These are phyloP conservation scores for Lactarius sp. DNA, from an alignment of 768 basidiomycete species.

Conservation along the genomic window DNA sequence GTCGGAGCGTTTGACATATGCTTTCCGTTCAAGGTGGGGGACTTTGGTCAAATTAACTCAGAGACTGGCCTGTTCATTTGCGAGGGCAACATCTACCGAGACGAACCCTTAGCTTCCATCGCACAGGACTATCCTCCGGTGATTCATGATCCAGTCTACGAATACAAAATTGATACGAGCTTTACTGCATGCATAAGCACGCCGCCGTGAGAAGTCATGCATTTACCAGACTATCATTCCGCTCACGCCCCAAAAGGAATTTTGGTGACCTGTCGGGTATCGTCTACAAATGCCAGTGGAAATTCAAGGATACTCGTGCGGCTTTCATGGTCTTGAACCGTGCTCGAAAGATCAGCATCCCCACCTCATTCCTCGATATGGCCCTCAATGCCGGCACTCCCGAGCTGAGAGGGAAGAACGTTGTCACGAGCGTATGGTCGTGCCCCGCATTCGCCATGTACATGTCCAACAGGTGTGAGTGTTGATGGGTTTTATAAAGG, in stretches of 20 bases:
- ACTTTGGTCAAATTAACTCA: conserved; percentile 8
- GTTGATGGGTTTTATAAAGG: not conserved
- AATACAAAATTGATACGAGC: conserved; percentile 11
- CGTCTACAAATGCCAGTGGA: conserved; percentile 17
- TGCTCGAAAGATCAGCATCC: conserved; percentile 13
- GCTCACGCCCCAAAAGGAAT: conserved; percentile 3
- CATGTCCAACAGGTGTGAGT: conserved; percentile 16
- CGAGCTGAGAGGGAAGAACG: conserved; percentile 14
- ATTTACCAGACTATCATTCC: not conserved
- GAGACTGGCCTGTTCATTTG: conserved; percentile 14
- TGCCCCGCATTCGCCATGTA: conserved; percentile 21
- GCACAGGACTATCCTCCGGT: conserved; percentile 12
- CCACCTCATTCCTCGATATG: conserved; percentile 7
- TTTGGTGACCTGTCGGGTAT: conserved; percentile 7
- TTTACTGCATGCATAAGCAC: not conserved
- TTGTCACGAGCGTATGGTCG: conserved; percentile 15
- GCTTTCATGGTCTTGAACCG: conserved; percentile 13
- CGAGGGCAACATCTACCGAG: conserved; percentile 21
- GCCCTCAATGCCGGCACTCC: not conserved
- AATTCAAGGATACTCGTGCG: conserved; percentile 4
- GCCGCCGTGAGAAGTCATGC: conserved; percentile 8
- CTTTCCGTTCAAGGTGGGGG: conserved; percentile 11
- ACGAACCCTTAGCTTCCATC: conserved; percentile 14
- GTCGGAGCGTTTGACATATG: not conserved
- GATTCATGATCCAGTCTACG: conserved; percentile 1